These are phyloP conservation scores for Zymoseptoria passerinii DNA, from an alignment of 2,329 filamentous ascomycete species.

Conservation along the genomic window DNA sequence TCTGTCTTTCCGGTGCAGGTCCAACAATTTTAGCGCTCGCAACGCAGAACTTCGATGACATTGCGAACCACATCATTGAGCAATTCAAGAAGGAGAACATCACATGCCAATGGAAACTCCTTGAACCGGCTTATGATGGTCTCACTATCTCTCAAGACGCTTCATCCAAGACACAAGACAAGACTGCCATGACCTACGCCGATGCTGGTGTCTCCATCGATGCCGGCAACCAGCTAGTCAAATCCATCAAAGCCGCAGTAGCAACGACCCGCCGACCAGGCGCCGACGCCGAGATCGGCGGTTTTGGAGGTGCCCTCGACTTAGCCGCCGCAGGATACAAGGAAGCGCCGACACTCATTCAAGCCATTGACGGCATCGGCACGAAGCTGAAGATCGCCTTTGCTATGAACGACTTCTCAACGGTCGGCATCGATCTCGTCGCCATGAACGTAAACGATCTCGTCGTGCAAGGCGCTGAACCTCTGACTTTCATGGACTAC, in stretches of 20 bases:
- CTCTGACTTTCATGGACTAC: conserved; percentile 95
- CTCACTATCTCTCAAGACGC: conserved; percentile 33
- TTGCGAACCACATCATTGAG: conserved; percentile 61
- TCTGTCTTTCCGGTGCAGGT: conserved; percentile 89
- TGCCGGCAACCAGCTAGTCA: conserved; percentile 84
- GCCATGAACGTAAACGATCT: conserved; percentile 99
- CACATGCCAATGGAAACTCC: conserved; percentile 73
- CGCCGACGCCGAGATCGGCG: conserved; percentile 87
- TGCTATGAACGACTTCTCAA: conserved; percentile 79
- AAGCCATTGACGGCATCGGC: conserved; percentile 90
- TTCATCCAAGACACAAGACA: conserved; percentile 11
- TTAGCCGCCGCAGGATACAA: conserved; percentile 66
- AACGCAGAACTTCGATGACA: conserved; percentile 79
- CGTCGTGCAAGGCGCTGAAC: conserved; percentile 89
- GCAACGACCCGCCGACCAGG: conserved; percentile 74
- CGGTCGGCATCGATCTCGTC: conserved; percentile 91
- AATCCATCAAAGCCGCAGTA: conserved; percentile 86
- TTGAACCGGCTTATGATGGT: conserved; percentile 75
- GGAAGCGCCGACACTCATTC: conserved; percentile 73
- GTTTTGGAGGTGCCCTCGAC: conserved; percentile 84
- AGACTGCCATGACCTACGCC: conserved; percentile 66
- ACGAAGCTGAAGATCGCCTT: conserved; percentile 97
- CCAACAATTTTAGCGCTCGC: conserved; percentile 91
- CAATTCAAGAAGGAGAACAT: conserved; percentile 67
- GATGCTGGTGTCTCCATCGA: conserved; percentile 91